Evolutionary conservation across 106 monocot species (phyloP).

Genomic region (Agapanthus africanus): DNA sequence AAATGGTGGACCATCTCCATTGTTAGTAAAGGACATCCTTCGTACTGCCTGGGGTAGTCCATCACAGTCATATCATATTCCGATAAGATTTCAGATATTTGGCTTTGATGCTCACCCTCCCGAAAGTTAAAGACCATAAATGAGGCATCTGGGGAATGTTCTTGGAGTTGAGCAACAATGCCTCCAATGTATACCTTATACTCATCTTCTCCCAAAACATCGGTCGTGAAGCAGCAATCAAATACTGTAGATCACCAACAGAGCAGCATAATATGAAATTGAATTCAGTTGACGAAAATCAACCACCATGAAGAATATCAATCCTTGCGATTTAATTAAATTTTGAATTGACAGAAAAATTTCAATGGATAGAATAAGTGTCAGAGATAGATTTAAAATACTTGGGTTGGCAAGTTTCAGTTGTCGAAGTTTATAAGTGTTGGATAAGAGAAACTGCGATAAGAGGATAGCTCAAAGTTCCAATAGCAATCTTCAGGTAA

Average conservation of each 20-base stretch:
- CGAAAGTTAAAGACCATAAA: constrained; percentile 93
- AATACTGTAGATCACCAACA: constrained; percentile 43
- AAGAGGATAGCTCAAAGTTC: background rate
- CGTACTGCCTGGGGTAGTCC: constrained; percentile 83
- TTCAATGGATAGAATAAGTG: background rate
- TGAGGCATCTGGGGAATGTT: constrained; percentile 65
- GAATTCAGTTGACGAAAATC: background rate
- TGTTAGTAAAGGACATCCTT: constrained; percentile 75
- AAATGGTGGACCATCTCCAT: constrained; percentile 94
- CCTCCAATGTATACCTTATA: constrained; percentile 59
- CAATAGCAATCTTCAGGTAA: background rate
- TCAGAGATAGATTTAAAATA: background rate
- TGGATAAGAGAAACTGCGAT: background rate
- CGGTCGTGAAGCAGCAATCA: constrained; percentile 83
- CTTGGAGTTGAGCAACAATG: constrained; percentile 61
- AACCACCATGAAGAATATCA: background rate
- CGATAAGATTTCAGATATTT: constrained; percentile 49
- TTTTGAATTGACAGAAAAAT: background rate
- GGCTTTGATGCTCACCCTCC: constrained; percentile 64
- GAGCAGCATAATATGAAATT: background rate
- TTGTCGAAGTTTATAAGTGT: background rate
- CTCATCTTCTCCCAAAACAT: constrained; percentile 50
- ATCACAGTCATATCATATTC: constrained; percentile 84
- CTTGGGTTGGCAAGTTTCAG: background rate
- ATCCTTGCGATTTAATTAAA: background rate